These are phyloP conservation scores for Phytophthora fragariaefolia DNA, from an alignment of 352 stramenopile genomes.

Conservation along the genomic window DNA sequence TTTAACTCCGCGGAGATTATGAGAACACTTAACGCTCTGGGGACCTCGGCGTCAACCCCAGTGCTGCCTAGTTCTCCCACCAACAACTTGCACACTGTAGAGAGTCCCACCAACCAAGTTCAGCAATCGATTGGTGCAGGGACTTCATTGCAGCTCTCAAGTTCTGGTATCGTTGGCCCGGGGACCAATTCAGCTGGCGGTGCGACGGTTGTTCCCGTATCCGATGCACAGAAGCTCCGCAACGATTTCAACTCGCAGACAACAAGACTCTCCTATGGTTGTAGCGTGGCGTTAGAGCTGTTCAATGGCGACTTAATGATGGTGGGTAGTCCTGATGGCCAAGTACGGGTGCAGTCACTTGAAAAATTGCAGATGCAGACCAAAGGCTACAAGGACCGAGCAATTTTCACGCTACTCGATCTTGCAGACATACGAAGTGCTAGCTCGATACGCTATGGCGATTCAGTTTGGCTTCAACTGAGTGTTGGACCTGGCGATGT, in stretches of 20 bases:
- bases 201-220: constrained; percentile 23
- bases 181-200: neutral
- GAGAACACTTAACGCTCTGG: constrained; percentile 56
- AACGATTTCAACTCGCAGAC: constrained; percentile 79
- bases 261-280: constrained; percentile 69
- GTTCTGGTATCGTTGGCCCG: neutral
- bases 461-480: constrained; percentile 79
- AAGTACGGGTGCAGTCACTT: constrained; percentile 66
- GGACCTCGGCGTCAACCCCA: constrained; percentile 50
- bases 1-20: constrained; percentile 63
- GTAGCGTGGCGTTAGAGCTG: constrained; percentile 70
- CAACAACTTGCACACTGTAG: constrained; percentile 16
- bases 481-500: constrained; percentile 68
- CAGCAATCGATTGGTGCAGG: constrained; percentile 2
- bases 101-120: constrained; percentile 2
- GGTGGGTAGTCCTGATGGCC: constrained; percentile 64
- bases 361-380: constrained; percentile 62
- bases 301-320: constrained; percentile 84
- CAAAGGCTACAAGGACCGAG: constrained; percentile 59
- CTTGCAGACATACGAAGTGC: constrained; percentile 70
- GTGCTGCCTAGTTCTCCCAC: constrained; percentile 12
- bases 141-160: neutral
- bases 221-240: constrained; percentile 67
- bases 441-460: constrained; percentile 74
- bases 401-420: constrained; percentile 77